phyloP scores from a whole-genome alignment of 495 filamentous ascomycete species.

The Podospora conica region DNA sequence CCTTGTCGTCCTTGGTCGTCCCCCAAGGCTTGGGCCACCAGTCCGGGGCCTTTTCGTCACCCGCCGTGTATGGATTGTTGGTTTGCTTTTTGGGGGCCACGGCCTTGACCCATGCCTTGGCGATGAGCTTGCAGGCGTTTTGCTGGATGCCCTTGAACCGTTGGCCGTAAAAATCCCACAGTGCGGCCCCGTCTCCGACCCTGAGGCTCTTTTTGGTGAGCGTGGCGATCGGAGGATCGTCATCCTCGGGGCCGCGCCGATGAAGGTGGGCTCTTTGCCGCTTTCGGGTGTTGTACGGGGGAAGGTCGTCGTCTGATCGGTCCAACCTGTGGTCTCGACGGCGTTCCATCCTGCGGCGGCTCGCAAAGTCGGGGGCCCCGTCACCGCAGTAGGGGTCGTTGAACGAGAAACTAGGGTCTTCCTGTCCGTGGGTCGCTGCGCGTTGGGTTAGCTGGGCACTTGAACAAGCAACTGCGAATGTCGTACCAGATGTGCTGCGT shows the following conservation, averaged over 20 bases:
- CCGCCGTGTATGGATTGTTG: conserved; percentile 71
- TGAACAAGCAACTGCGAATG: not conserved
- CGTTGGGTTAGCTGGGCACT: not conserved
- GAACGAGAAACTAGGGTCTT: conserved; percentile 10
- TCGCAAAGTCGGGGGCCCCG: conserved; percentile 3
- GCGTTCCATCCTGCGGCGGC: conserved; percentile 12
- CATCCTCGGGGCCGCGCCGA: conserved; percentile 26
- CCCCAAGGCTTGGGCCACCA: conserved; percentile 74
- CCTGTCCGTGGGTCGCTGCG: not conserved
- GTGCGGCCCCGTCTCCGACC: conserved; percentile 50
- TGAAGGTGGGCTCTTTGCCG: conserved; percentile 27
- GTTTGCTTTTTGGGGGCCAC: conserved; percentile 85
- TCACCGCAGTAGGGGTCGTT: conserved; percentile 10
- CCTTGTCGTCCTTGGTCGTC: conserved; percentile 26
- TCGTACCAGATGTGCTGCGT: conserved; percentile 12
- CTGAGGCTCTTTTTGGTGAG: conserved; percentile 35
- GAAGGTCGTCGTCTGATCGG: conserved; percentile 7
- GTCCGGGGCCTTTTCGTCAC: conserved; percentile 58
- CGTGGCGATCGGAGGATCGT: conserved; percentile 17
- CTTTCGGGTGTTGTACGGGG: conserved; percentile 27
- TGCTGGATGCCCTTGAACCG: conserved; percentile 67
- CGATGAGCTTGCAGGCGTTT: conserved; percentile 63
- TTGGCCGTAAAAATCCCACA: conserved; percentile 59
- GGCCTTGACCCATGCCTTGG: conserved; percentile 74
- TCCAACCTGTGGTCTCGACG: conserved; percentile 7